Percentiles rank a stretch among this genome's conserved stretches.
These are phyloP conservation scores for Ramichloridium luteum DNA, from an alignment of 2,329 filamentous ascomycete species.

Conservation along the genomic window DNA sequence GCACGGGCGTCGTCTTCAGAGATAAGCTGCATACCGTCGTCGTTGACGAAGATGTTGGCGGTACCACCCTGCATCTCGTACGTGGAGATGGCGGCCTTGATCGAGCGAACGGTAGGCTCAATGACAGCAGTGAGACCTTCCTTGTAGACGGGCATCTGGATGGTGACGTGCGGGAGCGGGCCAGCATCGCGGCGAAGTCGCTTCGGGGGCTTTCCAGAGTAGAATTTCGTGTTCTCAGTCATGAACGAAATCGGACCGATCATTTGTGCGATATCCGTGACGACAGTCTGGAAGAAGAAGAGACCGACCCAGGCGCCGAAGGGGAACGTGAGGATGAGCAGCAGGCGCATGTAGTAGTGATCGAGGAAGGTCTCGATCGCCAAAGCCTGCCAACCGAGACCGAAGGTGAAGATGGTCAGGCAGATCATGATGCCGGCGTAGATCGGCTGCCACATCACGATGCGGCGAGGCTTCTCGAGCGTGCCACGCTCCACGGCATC, in stretches of 20 bases:
- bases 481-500: constrained; percentile 28
- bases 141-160: constrained; percentile 33
- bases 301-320: constrained; percentile 48
- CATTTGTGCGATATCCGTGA: constrained; percentile 30
- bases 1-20: constrained; percentile 32
- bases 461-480: constrained; percentile 33
- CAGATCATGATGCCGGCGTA: constrained; percentile 42
- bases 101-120: constrained; percentile 27
- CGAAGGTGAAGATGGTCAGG: constrained; percentile 42
- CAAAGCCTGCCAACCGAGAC: constrained; percentile 44
- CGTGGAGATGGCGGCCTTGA: constrained; percentile 36
- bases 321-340: constrained; percentile 40
- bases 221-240: constrained; percentile 34
- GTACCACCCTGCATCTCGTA: constrained; percentile 48
- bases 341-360: constrained; percentile 40
- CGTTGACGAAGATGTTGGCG: constrained; percentile 56
- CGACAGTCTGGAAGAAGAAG: constrained; percentile 38
- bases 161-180: constrained; percentile 44
- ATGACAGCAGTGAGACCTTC: constrained; percentile 29
- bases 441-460: constrained; percentile 43
- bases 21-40: constrained; percentile 55
- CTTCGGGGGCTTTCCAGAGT: constrained; percentile 30
- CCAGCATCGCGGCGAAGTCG: constrained; percentile 26
- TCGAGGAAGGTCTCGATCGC: constrained; percentile 45
- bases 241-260: constrained; percentile 35